These are phyloP conservation scores for Puccinia coronata DNA, from an alignment of 1,284 basidiomycete genomes.

Conservation along the genomic window DNA sequence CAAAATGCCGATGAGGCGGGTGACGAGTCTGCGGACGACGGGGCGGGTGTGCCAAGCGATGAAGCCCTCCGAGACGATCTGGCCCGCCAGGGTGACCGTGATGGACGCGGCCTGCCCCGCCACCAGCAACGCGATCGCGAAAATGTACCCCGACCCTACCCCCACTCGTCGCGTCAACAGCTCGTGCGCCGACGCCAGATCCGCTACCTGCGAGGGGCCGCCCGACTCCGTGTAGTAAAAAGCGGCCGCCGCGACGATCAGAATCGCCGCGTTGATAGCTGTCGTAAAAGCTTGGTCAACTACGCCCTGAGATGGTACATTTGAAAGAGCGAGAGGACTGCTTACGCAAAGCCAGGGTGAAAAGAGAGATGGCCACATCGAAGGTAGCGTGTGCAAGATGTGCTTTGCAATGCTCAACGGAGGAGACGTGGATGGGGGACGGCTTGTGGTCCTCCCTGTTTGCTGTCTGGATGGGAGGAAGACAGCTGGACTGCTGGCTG, in stretches of 20 bases:
- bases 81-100: constrained; percentile 86
- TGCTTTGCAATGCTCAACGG: neutral
- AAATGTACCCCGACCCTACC: constrained; percentile 73
- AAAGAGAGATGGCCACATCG: constrained; percentile 57
- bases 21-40: constrained; percentile 75
- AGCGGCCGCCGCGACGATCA: constrained; percentile 64
- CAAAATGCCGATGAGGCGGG: constrained; percentile 80
- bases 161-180: constrained; percentile 71
- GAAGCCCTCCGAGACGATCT: constrained; percentile 92
- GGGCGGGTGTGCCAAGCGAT: constrained; percentile 87
- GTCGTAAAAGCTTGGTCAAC: neutral
- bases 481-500: neutral
- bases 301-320: too few relatives aligned
- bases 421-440: neutral
- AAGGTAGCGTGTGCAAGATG: constrained; percentile 57
- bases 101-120: constrained; percentile 90
- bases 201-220: too few relatives aligned
- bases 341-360: constrained; percentile 55
- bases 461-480: too few relatives aligned
- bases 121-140: constrained; percentile 79
- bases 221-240: too few relatives aligned
- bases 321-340: constrained; percentile 49
- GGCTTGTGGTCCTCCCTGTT: neutral
- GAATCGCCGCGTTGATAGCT: constrained; percentile 58
- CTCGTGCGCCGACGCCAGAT: constrained; percentile 68